phyloP scores from a whole-genome alignment of 108 stramenopile species.

The Nitzschia sp. region DNA sequence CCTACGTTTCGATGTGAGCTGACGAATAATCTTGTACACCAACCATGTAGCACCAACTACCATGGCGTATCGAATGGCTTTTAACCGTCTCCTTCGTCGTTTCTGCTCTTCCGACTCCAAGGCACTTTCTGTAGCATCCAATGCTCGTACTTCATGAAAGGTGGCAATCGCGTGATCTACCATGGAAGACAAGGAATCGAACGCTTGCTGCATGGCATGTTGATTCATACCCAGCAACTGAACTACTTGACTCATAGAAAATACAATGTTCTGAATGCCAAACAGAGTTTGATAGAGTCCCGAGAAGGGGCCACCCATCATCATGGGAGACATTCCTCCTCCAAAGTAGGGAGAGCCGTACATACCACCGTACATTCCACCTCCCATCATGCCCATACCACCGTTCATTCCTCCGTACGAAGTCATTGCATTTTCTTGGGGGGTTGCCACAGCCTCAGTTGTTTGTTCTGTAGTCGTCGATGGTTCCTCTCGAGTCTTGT shows the following conservation, averaged over 20 bases:
- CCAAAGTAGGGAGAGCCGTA: slow-evolving; percentile 43
- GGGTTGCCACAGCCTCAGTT: not conserved
- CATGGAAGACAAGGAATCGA: slow-evolving; percentile 63
- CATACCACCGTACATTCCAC: slow-evolving; percentile 33
- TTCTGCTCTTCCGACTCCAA: slow-evolving; percentile 44
- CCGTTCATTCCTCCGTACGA: not conserved
- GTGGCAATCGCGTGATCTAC: slow-evolving; percentile 67
- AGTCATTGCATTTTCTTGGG: not conserved
- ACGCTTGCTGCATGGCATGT: slow-evolving; percentile 69
- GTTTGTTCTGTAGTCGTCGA: not conserved
- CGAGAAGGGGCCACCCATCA: slow-evolving; percentile 39
- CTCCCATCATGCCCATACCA: not conserved
- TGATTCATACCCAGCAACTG: slow-evolving; percentile 85
- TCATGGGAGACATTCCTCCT: slow-evolving; percentile 40
- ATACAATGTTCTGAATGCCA: slow-evolving; percentile 74
- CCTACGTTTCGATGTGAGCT: slow-evolving; percentile 19
- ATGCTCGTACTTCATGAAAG: slow-evolving; percentile 57
- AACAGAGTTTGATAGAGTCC: slow-evolving; percentile 72
- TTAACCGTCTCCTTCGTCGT: slow-evolving; percentile 52
- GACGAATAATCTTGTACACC: slow-evolving; percentile 52
- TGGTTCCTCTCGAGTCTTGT: too few relatives aligned
- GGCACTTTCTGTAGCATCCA: slow-evolving; percentile 31
- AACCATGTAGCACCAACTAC: slow-evolving; percentile 58
- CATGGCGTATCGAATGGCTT: slow-evolving; percentile 69
- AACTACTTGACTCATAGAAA: slow-evolving; percentile 78